These are phyloP conservation scores for Orbilia oligospora DNA, from an alignment of 2,329 filamentous ascomycete species.

Conservation along the genomic window DNA sequence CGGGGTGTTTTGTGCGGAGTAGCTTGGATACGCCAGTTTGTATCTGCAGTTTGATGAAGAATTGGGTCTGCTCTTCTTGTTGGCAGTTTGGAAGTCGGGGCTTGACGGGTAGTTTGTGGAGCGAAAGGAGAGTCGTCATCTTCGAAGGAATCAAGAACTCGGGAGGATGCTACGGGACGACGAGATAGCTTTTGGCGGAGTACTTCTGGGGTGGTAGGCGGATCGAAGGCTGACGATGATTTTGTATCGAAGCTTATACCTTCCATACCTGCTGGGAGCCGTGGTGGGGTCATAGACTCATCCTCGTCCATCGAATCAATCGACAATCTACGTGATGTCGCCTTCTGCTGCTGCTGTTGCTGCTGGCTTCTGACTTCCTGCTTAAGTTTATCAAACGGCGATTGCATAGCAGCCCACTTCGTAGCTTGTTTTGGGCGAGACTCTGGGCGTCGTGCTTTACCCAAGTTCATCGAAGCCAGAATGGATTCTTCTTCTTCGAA, in stretches of 20 bases:
- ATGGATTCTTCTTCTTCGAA: constrained; percentile 74
- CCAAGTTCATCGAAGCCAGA: constrained; percentile 75
- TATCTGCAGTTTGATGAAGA: constrained; percentile 92
- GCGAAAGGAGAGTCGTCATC: constrained; percentile 49
- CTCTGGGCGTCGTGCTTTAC: constrained; percentile 69
- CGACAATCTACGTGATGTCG: constrained; percentile 33
- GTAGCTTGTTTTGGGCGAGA: constrained; percentile 65
- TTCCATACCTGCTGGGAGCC: constrained; percentile 41
- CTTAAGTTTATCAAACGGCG: constrained; percentile 82
- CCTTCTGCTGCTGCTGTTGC: constrained; percentile 63
- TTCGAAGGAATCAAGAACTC: constrained; percentile 48
- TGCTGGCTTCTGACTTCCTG: constrained; percentile 72
- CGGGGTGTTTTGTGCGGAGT: constrained; percentile 76
- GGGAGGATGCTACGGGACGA: constrained; percentile 16
- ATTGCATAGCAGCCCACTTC: constrained; percentile 77
- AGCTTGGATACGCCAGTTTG: constrained; percentile 92
- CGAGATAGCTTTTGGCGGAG: constrained; percentile 29
- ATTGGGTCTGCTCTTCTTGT: constrained; percentile 76
- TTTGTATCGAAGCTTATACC: constrained; percentile 39
- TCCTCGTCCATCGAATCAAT: constrained; percentile 44
- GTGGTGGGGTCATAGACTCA: constrained; percentile 52
- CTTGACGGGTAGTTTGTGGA: constrained; percentile 70
- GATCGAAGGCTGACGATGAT: constrained; percentile 46
- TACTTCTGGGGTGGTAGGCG: constrained; percentile 46
- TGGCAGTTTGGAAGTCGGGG: constrained; percentile 67